These are phyloP conservation scores for Neolecta irregularis DNA, from an alignment of 1,139 yeast species.

Conservation along the genomic window DNA sequence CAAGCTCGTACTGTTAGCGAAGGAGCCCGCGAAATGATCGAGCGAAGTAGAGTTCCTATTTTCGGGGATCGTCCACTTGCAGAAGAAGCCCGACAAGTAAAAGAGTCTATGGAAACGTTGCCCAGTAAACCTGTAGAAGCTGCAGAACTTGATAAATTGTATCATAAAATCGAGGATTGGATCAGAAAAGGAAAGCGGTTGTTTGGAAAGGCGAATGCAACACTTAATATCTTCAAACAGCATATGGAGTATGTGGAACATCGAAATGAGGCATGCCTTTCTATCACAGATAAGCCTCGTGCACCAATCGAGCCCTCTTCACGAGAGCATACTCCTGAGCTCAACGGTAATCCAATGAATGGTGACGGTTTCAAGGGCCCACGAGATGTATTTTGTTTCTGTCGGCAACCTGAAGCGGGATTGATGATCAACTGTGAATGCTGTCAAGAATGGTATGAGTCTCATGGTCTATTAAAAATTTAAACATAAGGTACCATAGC, in stretches of 20 bases:
- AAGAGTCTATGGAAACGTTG: conserved; percentile 11
- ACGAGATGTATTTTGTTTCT: conserved; percentile 40
- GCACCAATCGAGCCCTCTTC: conserved; percentile 13
- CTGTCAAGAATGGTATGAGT: conserved; percentile 59
- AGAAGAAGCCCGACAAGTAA: conserved; percentile 15
- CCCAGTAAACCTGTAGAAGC: conserved; percentile 11
- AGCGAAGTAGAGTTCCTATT: conserved; percentile 9
- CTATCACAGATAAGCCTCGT: conserved; percentile 27
- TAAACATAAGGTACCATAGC: conserved; percentile 30
- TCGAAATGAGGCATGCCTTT: conserved; percentile 29
- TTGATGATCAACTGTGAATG: conserved; percentile 63
- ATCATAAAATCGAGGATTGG: conserved; percentile 32
- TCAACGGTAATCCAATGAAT: conserved; percentile 4
- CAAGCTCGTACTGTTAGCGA: conserved; percentile 22
- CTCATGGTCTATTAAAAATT: background rate
- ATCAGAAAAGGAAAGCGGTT: conserved; percentile 28
- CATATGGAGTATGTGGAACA: conserved; percentile 24
- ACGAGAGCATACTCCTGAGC: conserved; percentile 15
- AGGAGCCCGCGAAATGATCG: conserved; percentile 8
- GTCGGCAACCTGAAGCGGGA: conserved; percentile 55
- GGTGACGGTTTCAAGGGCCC: conserved; percentile 13
- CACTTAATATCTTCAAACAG: conserved; percentile 22
- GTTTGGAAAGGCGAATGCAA: conserved; percentile 27
- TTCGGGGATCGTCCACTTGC: conserved; percentile 11
- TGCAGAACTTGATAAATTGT: conserved; percentile 17